Conservation (phyloP, 352 stramenopile genomes). For the Aphanomyces euteiches region DNA sequence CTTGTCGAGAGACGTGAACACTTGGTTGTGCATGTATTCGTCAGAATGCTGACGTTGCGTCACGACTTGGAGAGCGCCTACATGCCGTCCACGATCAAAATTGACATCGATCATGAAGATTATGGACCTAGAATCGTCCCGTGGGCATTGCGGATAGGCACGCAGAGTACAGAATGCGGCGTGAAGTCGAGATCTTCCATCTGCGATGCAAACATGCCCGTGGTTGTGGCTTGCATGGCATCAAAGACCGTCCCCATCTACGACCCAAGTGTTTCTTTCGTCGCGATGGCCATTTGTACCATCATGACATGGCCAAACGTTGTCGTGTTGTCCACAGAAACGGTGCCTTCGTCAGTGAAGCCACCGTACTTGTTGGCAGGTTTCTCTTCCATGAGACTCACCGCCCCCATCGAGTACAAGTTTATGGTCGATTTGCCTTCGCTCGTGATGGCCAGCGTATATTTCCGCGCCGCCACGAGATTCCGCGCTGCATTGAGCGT, state of each 20-base stretch:
- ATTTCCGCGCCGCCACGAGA: conserved; percentile 52
- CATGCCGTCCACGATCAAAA: not conserved
- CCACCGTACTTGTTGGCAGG: conserved; percentile 37
- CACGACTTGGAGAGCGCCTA: conserved; percentile 56
- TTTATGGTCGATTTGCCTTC: conserved; percentile 61
- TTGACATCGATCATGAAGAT: not conserved
- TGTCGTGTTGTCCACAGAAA: conserved; percentile 53
- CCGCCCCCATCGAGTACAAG: conserved; percentile 57
- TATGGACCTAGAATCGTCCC: conserved; percentile 43
- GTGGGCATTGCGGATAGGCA: conserved; percentile 62
- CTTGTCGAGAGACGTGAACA: conserved; percentile 38
- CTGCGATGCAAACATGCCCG: conserved; percentile 63
- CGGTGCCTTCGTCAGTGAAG: conserved; percentile 44
- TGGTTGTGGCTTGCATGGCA: conserved; percentile 47
- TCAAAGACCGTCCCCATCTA: conserved; percentile 59
- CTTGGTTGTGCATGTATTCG: conserved; percentile 31
- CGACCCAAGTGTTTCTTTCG: conserved; percentile 42
- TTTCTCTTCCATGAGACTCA: conserved; percentile 37
- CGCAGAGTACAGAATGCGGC: conserved; percentile 50
- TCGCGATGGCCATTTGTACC: conserved; percentile 40
- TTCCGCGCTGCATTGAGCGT: conserved; percentile 50
- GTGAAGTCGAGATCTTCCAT: conserved; percentile 64
- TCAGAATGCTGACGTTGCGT: conserved; percentile 31
- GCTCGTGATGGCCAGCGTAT: conserved; percentile 55
- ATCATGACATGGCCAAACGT: conserved; percentile 67